Percentiles rank a stretch among this genome's conserved stretches.
phyloP scores from a whole-genome alignment of 371 early-diverging fungal species.

The Fennellomyces sp. region DNA sequence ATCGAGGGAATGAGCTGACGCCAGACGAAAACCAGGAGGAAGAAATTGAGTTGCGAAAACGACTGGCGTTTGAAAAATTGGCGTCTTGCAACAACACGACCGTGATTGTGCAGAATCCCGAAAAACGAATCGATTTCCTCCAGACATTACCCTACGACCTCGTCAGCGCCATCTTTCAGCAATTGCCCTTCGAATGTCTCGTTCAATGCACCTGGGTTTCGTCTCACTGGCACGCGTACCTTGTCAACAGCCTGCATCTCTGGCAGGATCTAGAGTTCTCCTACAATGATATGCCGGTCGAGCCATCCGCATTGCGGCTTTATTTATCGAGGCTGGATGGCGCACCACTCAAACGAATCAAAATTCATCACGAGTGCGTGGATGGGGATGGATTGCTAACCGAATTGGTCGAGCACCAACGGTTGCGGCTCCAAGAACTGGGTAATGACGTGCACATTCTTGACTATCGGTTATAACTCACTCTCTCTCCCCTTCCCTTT shows the following conservation, averaged over 20 bases:
- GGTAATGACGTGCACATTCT: slow-evolving; percentile 11
- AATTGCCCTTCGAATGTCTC: slow-evolving; percentile 18
- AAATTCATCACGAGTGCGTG: slow-evolving; percentile 11
- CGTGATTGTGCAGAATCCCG: too few species aligned
- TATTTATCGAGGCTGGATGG: slow-evolving; percentile 24
- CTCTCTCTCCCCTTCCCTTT: too few species aligned
- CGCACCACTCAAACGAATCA: slow-evolving; percentile 15
- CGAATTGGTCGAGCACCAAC: slow-evolving; percentile 2
- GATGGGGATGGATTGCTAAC: slow-evolving; percentile 24
- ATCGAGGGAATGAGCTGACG: not conserved
- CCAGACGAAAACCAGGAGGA: not conserved
- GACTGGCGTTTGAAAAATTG: not conserved
- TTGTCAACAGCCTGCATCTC: slow-evolving; percentile 11
- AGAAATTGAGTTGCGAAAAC: not conserved
- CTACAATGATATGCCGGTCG: slow-evolving; percentile 1
- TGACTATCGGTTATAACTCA: not conserved
- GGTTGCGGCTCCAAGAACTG: slow-evolving; percentile 21
- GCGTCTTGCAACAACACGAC: not conserved
- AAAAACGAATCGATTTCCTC: slow-evolving; percentile 13
- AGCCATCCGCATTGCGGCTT: slow-evolving; percentile 4
- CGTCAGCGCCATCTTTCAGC: slow-evolving; percentile 14
- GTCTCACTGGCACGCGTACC: slow-evolving; percentile 19
- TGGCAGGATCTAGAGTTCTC: slow-evolving; percentile 31
- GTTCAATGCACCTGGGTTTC: slow-evolving; percentile 28
- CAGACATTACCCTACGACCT: slow-evolving; percentile 27